Evolutionary conservation across 2,329 filamentous ascomycete species (phyloP).

Genomic region (Phyllosticta capitalensis): DNA sequence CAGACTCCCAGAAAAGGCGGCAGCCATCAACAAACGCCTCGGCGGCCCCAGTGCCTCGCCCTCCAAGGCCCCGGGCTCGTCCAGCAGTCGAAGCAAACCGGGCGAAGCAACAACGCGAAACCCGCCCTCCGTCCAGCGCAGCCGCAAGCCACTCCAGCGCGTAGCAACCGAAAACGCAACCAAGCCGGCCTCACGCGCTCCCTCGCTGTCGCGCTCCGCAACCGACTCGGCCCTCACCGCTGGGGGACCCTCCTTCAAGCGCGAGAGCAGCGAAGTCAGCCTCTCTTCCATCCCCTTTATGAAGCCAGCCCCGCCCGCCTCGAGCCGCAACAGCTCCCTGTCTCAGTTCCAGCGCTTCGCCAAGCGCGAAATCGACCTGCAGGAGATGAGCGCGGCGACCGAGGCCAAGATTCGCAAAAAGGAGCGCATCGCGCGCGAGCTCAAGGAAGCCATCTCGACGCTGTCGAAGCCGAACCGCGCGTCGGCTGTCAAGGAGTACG

Average conservation of each 20-base stretch:
- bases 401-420: slow-evolving; percentile 55
- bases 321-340: slow-evolving; percentile 26
- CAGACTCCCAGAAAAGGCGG: slow-evolving; percentile 62
- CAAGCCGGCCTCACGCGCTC: slow-evolving; percentile 34
- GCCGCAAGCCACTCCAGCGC: slow-evolving; percentile 48
- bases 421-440: slow-evolving; percentile 57
- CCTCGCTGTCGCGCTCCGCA: slow-evolving; percentile 59
- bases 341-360: slow-evolving; percentile 37
- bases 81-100: slow-evolving; percentile 30
- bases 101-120: slow-evolving; percentile 22
- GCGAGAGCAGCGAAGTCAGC: slow-evolving; percentile 54
- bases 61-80: slow-evolving; percentile 36
- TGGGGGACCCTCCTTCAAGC: slow-evolving; percentile 54
- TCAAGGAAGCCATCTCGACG: slow-evolving; percentile 63
- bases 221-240: slow-evolving; percentile 45
- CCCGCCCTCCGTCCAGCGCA: slow-evolving; percentile 28
- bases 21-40: slow-evolving; percentile 63
- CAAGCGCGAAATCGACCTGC: slow-evolving; percentile 46
- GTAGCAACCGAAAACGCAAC: slow-evolving; percentile 48
- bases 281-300: slow-evolving; percentile 42
- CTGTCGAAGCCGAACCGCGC: slow-evolving; percentile 68
- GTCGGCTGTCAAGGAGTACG: slow-evolving; percentile 56
- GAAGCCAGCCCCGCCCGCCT: slow-evolving; percentile 32
- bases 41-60: slow-evolving; percentile 61
- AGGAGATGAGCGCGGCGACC: slow-evolving; percentile 42